A percentile compares a stretch with the other conserved stretches of the same genome.
phyloP scores from a whole-genome alignment of 352 stramenopile genomes.

The Pythium chondricola region DNA sequence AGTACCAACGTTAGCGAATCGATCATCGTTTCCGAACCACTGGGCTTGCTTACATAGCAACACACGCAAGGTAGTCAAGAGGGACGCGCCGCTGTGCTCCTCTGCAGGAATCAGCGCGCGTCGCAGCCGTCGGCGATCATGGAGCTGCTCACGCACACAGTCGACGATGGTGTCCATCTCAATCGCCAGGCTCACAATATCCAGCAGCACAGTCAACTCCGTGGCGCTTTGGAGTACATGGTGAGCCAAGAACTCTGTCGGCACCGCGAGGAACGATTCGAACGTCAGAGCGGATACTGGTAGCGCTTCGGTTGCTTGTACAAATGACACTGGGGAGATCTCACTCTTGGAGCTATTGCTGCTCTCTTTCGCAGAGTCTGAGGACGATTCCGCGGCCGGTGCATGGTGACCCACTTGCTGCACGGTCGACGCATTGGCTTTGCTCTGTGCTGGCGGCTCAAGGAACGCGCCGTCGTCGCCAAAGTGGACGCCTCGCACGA shows the following conservation, averaged over 20 bases:
- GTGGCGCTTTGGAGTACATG: slow-evolving; percentile 11
- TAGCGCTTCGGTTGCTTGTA: too few species aligned
- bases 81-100: neutral
- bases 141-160: slow-evolving; percentile 26
- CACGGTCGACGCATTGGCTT: too few species aligned
- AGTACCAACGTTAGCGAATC: too few species aligned
- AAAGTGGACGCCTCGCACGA: slow-evolving; percentile 22
- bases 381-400: too few species aligned
- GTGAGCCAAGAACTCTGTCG: slow-evolving; percentile 14
- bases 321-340: too few species aligned
- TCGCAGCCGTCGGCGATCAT: slow-evolving; percentile 21
- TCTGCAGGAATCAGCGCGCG: neutral
- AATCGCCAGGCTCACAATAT: slow-evolving; percentile 21
- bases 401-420: neutral
- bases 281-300: slow-evolving; percentile 9
- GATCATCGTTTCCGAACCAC: too few species aligned
- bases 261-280: slow-evolving; percentile 22
- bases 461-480: slow-evolving; percentile 22
- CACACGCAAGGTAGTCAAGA: slow-evolving; percentile 24
- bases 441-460: slow-evolving; percentile 1
- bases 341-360: neutral
- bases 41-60: slow-evolving; percentile 23
- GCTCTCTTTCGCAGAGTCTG: too few species aligned
- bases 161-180: slow-evolving; percentile 34
- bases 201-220: slow-evolving; percentile 20